Conservation (phyloP, 345 rosid species). For the Aquilaria malaccensis region DNA sequence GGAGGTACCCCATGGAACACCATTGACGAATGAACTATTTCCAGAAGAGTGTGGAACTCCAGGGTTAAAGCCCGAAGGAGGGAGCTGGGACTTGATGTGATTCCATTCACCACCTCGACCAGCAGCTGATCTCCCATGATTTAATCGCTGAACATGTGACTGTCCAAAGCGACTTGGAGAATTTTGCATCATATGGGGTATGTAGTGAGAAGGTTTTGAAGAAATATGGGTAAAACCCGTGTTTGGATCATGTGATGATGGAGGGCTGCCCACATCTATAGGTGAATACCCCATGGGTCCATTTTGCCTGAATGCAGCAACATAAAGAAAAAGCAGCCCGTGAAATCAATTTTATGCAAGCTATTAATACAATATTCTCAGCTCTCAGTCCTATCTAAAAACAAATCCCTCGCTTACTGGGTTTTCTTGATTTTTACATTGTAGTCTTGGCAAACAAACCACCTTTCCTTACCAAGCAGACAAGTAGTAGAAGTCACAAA, state of each 20-base stretch:
- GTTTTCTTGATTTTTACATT: too few species aligned
- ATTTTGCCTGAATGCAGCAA: conserved; percentile 43
- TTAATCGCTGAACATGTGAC: conserved; percentile 47
- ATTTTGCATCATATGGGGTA: conserved; percentile 55
- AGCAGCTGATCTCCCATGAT: conserved; percentile 48
- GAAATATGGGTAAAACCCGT: conserved; percentile 49
- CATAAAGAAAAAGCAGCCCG: background rate
- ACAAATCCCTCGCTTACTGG: too few species aligned
- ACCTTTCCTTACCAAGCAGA: background rate
- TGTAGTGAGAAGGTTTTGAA: conserved; percentile 51
- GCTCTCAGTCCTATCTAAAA: too few species aligned
- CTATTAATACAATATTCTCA: too few species aligned
- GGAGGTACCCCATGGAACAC: conserved; percentile 81
- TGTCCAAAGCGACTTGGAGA: conserved; percentile 94
- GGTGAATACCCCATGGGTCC: conserved; percentile 50
- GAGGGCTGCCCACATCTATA: conserved; percentile 63
- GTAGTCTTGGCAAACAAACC: too few species aligned
- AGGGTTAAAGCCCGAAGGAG: conserved; percentile 47
- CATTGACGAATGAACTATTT: conserved; percentile 57
- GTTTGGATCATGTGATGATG: conserved; percentile 53
- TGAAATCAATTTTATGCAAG: background rate
- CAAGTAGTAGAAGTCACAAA: background rate
- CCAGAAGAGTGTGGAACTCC: conserved; percentile 78
- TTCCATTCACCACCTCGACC: conserved; percentile 61
- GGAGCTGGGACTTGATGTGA: conserved; percentile 60